Conservation (phyloP, 2,329 filamentous ascomycete genomes). For the Diplodia seriata region DNA sequence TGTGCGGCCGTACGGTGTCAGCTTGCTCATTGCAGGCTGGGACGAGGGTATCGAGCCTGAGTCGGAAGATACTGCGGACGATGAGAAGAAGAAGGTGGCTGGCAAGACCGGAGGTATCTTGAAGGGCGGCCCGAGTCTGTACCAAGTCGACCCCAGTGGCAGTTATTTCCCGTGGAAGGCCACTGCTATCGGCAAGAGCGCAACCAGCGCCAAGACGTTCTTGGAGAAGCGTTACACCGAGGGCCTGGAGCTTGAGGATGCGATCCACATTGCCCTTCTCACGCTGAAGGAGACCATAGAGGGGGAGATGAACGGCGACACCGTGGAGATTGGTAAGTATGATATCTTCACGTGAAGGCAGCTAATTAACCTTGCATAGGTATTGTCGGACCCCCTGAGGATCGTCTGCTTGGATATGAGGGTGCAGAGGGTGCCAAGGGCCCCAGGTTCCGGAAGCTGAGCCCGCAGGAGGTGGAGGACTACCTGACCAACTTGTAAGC, state of each 20-base stretch:
- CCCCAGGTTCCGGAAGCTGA: slow-evolving; percentile 91
- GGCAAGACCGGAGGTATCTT: slow-evolving; percentile 94
- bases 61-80: slow-evolving; percentile 66
- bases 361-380: slow-evolving; percentile 59
- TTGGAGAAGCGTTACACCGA: slow-evolving; percentile 99
- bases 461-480: slow-evolving; percentile 97
- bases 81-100: slow-evolving; percentile 72
- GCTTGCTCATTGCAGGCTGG: slow-evolving; percentile 94
- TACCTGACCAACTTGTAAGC: slow-evolving; percentile 93
- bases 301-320: slow-evolving; percentile 98
- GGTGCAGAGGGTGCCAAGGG: slow-evolving; percentile 85
- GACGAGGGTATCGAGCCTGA: slow-evolving; percentile 95
- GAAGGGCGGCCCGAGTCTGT: slow-evolving; percentile 95
- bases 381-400: slow-evolving; percentile 92
- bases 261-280: slow-evolving; percentile 95
- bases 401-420: slow-evolving; percentile 90
- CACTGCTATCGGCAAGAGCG: slow-evolving; percentile 97
- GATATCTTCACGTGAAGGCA: slow-evolving; percentile 37
- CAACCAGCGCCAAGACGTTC: slow-evolving; percentile 98
- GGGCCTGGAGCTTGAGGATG: slow-evolving; percentile 94
- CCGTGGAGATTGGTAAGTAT: slow-evolving; percentile 88
- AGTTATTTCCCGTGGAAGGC: slow-evolving; percentile 99
- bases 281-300: slow-evolving; percentile 99
- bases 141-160: slow-evolving; percentile 98
- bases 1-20: slow-evolving; percentile 96